phyloP scores from a whole-genome alignment of 257 asterid genomes.

The Solanum dulcamara region DNA sequence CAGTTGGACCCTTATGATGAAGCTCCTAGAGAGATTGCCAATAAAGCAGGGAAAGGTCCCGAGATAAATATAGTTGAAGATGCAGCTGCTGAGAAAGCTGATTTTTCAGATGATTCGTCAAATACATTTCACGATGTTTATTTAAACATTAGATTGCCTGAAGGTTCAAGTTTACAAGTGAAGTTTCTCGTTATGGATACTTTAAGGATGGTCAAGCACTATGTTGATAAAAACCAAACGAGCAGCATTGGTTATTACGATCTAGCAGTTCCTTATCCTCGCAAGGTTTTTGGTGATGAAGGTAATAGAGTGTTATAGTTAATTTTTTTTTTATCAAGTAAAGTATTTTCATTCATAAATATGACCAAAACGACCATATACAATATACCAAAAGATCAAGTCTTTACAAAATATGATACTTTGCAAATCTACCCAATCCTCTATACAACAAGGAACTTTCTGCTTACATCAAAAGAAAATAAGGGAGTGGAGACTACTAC shows the following conservation, averaged over 20 bases:
- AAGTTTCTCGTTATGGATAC: constrained; percentile 48
- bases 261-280: constrained; percentile 93
- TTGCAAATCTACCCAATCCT: neutral
- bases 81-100: constrained; percentile 29
- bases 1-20: constrained; percentile 14
- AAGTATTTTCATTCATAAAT: neutral
- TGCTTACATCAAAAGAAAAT: neutral
- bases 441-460: neutral
- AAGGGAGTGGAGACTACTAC: neutral
- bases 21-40: constrained; percentile 18
- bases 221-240: constrained; percentile 37
- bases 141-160: constrained; percentile 66
- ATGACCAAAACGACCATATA: neutral
- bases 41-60: constrained; percentile 19
- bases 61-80: constrained; percentile 9
- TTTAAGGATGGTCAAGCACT: constrained; percentile 59
- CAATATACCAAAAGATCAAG: neutral
- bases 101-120: constrained; percentile 23
- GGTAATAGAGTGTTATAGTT: constrained; percentile 28
- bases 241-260: constrained; percentile 51
- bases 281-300: constrained; percentile 66
- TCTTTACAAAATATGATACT: neutral
- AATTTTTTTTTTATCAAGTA: neutral
- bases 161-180: constrained; percentile 59
- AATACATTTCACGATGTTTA: constrained; percentile 45